Conservation (phyloP, 805 yeast species). For the Myxozyma kluyveri region DNA sequence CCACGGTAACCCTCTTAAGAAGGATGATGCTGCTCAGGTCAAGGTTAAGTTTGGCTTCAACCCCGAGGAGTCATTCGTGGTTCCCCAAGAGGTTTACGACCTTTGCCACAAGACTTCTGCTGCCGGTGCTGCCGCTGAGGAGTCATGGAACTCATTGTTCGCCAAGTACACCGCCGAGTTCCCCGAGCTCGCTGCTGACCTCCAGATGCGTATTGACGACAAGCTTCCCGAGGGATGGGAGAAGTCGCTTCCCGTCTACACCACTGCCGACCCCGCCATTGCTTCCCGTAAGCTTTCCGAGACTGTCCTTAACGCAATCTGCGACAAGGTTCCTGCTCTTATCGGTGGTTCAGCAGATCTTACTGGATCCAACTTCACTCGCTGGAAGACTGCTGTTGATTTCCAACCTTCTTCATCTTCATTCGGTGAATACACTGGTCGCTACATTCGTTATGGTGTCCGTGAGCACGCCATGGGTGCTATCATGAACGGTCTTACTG, state of each 20-base stretch:
- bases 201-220: slow-evolving; percentile 71
- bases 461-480: slow-evolving; percentile 99
- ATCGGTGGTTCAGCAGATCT: slow-evolving; percentile 98
- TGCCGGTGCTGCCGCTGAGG: slow-evolving; percentile 64
- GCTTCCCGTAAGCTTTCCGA: slow-evolving; percentile 96
- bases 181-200: slow-evolving; percentile 76
- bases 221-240: slow-evolving; percentile 84
- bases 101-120: slow-evolving; percentile 55
- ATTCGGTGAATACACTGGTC: slow-evolving; percentile 83
- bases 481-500: slow-evolving; percentile 93
- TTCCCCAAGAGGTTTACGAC: slow-evolving; percentile 79
- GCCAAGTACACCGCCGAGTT: slow-evolving; percentile 61
- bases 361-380: slow-evolving; percentile 94
- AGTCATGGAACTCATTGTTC: slow-evolving; percentile 69
- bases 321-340: slow-evolving; percentile 73
- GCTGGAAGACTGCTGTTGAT: slow-evolving; percentile 77
- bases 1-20: slow-evolving; percentile 94
- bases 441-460: slow-evolving; percentile 96
- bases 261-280: slow-evolving; percentile 71
- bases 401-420: slow-evolving; percentile 85
- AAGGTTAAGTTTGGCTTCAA: slow-evolving; percentile 82
- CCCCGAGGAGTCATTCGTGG: slow-evolving; percentile 75
- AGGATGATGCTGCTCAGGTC: slow-evolving; percentile 86
- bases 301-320: slow-evolving; percentile 62
- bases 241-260: slow-evolving; percentile 71